These are phyloP conservation scores for Syncephalastrum contaminatum DNA, from an alignment of 371 early-diverging fungal species.

Conservation along the genomic window DNA sequence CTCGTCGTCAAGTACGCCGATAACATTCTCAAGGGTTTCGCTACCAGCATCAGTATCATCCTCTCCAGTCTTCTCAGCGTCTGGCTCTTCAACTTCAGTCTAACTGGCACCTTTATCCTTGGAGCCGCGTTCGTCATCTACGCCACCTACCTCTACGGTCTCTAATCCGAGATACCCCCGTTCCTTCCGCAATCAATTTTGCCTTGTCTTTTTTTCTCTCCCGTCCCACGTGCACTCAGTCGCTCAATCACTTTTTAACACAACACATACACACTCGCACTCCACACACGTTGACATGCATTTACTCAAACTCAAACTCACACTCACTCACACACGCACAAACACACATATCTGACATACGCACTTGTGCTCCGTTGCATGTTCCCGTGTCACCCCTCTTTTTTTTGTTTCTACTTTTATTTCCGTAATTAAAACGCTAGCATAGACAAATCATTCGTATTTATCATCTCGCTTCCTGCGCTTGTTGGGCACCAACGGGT, in stretches of 20 bases:
- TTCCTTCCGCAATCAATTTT: slow-evolving; percentile 4
- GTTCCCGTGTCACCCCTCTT: not conserved
- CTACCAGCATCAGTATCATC: slow-evolving; percentile 93
- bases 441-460: no score
- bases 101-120: slow-evolving; percentile 70
- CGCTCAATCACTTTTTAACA: no score
- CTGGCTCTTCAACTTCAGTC: slow-evolving; percentile 72
- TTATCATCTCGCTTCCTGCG: no score
- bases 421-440: not conserved
- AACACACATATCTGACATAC: no score
- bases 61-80: slow-evolving; percentile 76
- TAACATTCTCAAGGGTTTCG: slow-evolving; percentile 95
- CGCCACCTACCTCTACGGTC: slow-evolving; percentile 79
- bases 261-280: no score
- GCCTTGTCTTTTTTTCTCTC: not conserved
- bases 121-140: slow-evolving; percentile 78
- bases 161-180: slow-evolving; percentile 19
- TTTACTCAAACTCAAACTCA: no score
- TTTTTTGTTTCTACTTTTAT: slow-evolving; percentile 4
- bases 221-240: not conserved
- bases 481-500: not conserved
- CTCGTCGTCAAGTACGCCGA: slow-evolving; percentile 96
- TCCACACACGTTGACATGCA: no score
- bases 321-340: no score
- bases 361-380: no score